phyloP scores from a whole-genome alignment of 176 grass and related monocot species.

The Thinopyrum elongatum region DNA sequence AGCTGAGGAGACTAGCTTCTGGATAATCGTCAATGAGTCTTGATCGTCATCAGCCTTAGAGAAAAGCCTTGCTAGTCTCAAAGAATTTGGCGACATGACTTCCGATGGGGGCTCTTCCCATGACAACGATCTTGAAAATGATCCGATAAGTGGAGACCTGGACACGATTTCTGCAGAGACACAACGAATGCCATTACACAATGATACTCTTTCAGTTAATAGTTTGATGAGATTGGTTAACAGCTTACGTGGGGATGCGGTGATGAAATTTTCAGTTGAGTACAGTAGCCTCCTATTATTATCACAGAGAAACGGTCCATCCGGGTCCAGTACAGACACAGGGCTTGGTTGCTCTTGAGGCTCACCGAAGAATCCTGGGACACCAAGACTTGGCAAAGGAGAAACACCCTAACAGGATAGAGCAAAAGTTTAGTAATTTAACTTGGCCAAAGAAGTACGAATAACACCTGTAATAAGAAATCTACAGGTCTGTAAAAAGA shows the following conservation, averaged over 20 bases:
- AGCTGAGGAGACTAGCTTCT: slow-evolving; percentile 54
- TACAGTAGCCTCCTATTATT: slow-evolving; percentile 42
- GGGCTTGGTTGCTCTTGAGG: slow-evolving; percentile 70
- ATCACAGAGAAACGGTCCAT: slow-evolving; percentile 57
- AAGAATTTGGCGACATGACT: slow-evolving; percentile 67
- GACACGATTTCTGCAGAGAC: slow-evolving; percentile 69
- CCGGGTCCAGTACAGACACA: slow-evolving; percentile 65
- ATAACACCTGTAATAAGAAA: not conserved
- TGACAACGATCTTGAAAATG: slow-evolving; percentile 69
- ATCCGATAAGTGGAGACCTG: slow-evolving; percentile 70
- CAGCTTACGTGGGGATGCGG: slow-evolving; percentile 73
- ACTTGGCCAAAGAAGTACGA: not conserved
- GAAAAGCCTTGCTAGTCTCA: slow-evolving; percentile 71
- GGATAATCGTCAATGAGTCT: slow-evolving; percentile 59
- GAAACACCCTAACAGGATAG: slow-evolving; percentile 46
- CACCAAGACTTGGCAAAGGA: slow-evolving; percentile 42
- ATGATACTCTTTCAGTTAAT: not conserved
- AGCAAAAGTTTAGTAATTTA: slow-evolving; percentile 18
- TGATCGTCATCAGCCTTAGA: slow-evolving; percentile 87
- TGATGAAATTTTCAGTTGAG: slow-evolving; percentile 47
- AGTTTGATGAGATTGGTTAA: slow-evolving; percentile 13
- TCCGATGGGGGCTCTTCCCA: slow-evolving; percentile 55
- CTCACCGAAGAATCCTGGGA: slow-evolving; percentile 34
- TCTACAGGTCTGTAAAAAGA: not conserved
- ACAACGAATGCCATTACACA: slow-evolving; percentile 17